Percentiles rank a stretch among this genome's conserved stretches.
phyloP scores from a whole-genome alignment of 2,329 filamentous ascomycete species.

The Daldinia sp. region DNA sequence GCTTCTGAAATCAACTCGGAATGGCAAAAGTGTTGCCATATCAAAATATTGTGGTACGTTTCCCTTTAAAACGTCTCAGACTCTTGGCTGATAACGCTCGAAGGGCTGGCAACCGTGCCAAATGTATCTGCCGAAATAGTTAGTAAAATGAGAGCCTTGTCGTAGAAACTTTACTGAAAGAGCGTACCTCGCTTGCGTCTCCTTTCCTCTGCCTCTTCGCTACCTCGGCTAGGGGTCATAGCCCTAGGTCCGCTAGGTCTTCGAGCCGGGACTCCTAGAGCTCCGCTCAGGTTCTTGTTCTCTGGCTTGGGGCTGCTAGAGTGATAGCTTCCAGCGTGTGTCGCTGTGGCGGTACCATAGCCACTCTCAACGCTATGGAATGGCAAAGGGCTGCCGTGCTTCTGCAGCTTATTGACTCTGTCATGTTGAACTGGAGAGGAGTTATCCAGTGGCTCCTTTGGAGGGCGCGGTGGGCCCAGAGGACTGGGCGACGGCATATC shows the following conservation, averaged over 20 bases:
- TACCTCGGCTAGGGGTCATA: constrained; percentile 66
- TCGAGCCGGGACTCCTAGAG: constrained; percentile 64
- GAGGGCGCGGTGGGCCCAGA: constrained; percentile 68
- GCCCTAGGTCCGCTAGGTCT: constrained; percentile 70
- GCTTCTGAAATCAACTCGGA: constrained; percentile 48
- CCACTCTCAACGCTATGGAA: constrained; percentile 68
- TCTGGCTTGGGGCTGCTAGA: constrained; percentile 66
- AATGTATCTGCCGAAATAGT: constrained; percentile 61
- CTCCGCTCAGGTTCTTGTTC: constrained; percentile 68
- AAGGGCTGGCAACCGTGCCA: constrained; percentile 58
- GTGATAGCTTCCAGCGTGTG: constrained; percentile 60
- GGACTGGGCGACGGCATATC: constrained; percentile 58
- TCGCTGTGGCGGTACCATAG: constrained; percentile 63
- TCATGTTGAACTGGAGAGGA: constrained; percentile 55
- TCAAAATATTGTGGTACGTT: constrained; percentile 48
- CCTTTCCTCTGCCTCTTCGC: constrained; percentile 62
- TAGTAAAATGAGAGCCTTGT: constrained; percentile 3
- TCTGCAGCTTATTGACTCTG: constrained; percentile 65
- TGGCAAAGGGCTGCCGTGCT: constrained; percentile 66
- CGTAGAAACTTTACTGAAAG: neutral
- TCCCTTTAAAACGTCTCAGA: constrained; percentile 64
- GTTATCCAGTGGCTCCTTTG: constrained; percentile 70
- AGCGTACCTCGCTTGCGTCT: constrained; percentile 69
- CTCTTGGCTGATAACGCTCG: constrained; percentile 59
- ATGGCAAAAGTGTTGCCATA: constrained; percentile 48